Evolutionary conservation across 164 flowering plant species (phyloP), one percentile per base, ranked within the genome.

Genomic region (Stephania cephalantha): DNA sequence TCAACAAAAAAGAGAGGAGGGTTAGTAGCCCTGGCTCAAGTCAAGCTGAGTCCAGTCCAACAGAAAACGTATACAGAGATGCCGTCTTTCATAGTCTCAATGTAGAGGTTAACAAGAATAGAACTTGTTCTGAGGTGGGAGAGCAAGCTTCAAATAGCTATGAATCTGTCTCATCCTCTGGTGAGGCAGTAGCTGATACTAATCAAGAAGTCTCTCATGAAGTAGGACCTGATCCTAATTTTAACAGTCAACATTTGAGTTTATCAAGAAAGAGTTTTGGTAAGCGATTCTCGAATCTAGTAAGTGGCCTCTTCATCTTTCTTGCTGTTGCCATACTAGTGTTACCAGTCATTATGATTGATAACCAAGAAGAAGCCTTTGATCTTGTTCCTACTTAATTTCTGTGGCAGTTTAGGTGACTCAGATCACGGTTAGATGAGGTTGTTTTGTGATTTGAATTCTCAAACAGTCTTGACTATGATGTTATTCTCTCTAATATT

Each of bases 101-200:
- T 46, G 65, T 69, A 71, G 79, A 82, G 65, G 74, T 25, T 46
- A 58, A 78, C 68, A 74, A 70, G 42, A 74, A 79, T 53, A 82
- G 67, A 13, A 77, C 76, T 71, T 48, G 68, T 5, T 35, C 77
- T 4, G 70, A 46, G 55, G 71, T 73, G 46, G 82, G 66, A 67
- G 83, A 85, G 76, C 82, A 80, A 70, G 53, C 69, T 50, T 78
- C 76, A 25, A 80, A 73, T 76, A 81, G 76, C 55, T 84, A 87
- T 55, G 92, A 90, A 80, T 90, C 91, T 13, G 92, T 91, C 20
- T 83, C 90, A 35, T 91, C 93, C 35, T 84, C 90, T 1, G 86
- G 83, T 58, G 83, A 89, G 61, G 72, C 75, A 63, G 78, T 69
- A 29, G 66, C 20, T 35, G 78, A 74, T 61, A 72, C 68, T 63